These are phyloP conservation scores for Populus nigra DNA, from an alignment of 345 rosid species.

Conservation along the genomic window DNA sequence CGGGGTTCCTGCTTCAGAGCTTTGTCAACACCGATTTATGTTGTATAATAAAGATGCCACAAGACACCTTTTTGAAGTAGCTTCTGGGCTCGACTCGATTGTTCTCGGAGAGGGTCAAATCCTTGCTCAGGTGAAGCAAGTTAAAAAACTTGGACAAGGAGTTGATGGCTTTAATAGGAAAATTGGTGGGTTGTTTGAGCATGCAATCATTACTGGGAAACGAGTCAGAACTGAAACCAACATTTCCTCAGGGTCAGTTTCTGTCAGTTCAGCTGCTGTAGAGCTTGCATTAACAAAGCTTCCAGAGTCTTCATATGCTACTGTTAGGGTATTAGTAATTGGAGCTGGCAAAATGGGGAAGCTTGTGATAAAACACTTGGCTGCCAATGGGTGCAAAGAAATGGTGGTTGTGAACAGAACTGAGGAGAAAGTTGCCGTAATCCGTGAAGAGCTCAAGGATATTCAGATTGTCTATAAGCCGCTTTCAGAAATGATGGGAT, in stretches of 20 bases:
- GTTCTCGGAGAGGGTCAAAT: slow-evolving; percentile 31
- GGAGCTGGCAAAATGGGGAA: slow-evolving; percentile 33
- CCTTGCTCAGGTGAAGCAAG: slow-evolving; percentile 30
- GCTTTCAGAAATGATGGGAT: slow-evolving; percentile 19
- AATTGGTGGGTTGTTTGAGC: slow-evolving; percentile 26
- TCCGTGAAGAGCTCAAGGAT: slow-evolving; percentile 21
- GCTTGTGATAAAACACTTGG: slow-evolving; percentile 27
- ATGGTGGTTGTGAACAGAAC: slow-evolving; percentile 25
- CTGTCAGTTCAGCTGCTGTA: slow-evolving; percentile 31
- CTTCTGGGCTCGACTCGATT: slow-evolving; percentile 27
- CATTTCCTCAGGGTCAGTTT: slow-evolving; percentile 25
- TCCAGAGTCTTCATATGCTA: slow-evolving; percentile 15
- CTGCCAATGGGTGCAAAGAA: slow-evolving; percentile 24
- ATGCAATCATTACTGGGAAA: slow-evolving; percentile 28
- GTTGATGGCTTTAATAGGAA: slow-evolving; percentile 22
- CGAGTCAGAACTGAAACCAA: slow-evolving; percentile 26
- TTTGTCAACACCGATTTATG: slow-evolving; percentile 24
- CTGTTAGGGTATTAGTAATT: slow-evolving; percentile 16
- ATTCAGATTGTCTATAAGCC: slow-evolving; percentile 21
- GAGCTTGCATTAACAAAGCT: slow-evolving; percentile 24
- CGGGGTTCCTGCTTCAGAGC: slow-evolving; percentile 19
- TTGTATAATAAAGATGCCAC: slow-evolving; percentile 22
- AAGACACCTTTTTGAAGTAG: slow-evolving; percentile 23
- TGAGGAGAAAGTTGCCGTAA: slow-evolving; percentile 20
- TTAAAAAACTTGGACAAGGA: slow-evolving; percentile 29